Evolutionary conservation across 345 rosid species (phyloP).

Genomic region (Eucalyptus sideroxylon): DNA sequence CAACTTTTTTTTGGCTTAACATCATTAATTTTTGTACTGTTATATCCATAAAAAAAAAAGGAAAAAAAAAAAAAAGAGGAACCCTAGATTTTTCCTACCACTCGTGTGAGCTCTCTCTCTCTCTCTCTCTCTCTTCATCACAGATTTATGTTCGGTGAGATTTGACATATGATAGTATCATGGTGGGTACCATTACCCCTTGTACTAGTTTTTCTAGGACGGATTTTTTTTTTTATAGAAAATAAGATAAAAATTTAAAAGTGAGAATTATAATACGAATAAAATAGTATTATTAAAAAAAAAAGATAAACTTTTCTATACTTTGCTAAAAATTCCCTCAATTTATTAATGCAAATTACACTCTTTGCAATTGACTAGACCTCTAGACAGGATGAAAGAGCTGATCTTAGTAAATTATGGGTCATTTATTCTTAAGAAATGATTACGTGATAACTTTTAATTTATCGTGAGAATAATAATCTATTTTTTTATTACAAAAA

Average conservation of each 20-base stretch:
- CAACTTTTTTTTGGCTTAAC: background rate
- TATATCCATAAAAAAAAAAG: background rate
- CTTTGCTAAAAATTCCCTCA: background rate
- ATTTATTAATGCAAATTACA: background rate
- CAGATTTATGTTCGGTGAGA: background rate
- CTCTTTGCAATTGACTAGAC: background rate
- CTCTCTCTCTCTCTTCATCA: background rate
- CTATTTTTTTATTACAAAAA: fast-evolving
- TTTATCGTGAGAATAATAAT: too few relatives aligned
- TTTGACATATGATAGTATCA: background rate
- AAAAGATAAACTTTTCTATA: background rate
- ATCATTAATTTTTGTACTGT: background rate
- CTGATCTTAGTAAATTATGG: background rate
- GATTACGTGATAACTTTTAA: too few relatives aligned
- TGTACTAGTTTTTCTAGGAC: too few relatives aligned
- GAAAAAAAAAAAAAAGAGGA: background rate
- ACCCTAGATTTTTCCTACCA: background rate
- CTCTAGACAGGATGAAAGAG: background rate
- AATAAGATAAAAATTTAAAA: too few relatives aligned
- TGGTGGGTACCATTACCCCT: background rate
- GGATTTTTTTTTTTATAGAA: too few relatives aligned
- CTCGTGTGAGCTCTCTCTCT: background rate
- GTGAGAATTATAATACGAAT: fast-evolving
- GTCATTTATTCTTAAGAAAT: background rate
- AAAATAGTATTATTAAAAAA: fast-evolving